These are phyloP conservation scores for Ceratocystis lukuohia DNA, from an alignment of 2,329 filamentous ascomycete species.

Conservation along the genomic window DNA sequence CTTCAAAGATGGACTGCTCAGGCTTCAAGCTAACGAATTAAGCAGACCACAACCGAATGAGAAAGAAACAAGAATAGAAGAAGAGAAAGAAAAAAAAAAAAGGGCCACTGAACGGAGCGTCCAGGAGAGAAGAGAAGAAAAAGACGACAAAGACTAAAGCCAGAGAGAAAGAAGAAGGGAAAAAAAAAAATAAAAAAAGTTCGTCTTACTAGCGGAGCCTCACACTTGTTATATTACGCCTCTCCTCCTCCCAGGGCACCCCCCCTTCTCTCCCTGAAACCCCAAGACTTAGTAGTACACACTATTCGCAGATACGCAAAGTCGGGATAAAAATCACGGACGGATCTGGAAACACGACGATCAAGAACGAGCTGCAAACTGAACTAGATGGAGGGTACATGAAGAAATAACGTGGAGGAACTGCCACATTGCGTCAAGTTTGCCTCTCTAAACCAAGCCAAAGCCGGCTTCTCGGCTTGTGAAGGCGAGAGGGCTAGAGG, in stretches of 20 bases:
- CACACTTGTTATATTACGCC: background rate
- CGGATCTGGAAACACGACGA: slow-evolving; percentile 5
- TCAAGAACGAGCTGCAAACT: background rate
- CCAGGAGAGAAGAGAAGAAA: background rate
- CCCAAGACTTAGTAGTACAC: background rate
- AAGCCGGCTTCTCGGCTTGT: too few species aligned
- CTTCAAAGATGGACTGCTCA: background rate
- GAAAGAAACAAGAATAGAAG: background rate
- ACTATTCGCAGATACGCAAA: background rate
- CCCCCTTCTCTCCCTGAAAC: background rate
- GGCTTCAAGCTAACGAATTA: background rate
- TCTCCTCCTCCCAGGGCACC: background rate
- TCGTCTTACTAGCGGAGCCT: background rate
- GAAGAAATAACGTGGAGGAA: too few species aligned
- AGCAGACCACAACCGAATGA: background rate
- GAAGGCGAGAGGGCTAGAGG: too few species aligned
- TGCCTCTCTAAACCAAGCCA: too few species aligned
- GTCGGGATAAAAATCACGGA: background rate
- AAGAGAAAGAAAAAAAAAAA: background rate
- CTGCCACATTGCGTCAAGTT: too few species aligned
- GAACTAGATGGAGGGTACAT: too few species aligned
- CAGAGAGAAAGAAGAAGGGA: background rate
- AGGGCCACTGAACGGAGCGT: background rate
- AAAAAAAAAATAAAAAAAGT: background rate
- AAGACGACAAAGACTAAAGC: background rate